Base-by-base conservation (phyloP, 352 stramenopile species). In the Peronospora farinosa region DNA sequence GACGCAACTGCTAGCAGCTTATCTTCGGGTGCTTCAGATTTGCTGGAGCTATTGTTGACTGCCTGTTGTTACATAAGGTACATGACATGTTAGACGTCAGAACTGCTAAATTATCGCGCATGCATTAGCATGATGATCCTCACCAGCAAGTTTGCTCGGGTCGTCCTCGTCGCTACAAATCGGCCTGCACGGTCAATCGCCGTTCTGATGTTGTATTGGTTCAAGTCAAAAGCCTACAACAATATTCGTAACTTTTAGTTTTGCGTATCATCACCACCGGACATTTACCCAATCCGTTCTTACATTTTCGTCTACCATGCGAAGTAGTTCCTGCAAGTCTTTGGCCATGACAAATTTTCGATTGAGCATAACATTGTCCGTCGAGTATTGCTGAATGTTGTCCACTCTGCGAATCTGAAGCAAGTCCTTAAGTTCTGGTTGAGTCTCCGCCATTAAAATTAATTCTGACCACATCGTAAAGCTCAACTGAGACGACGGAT, bases 401-500 rank as follows among this genome's bases (percentile, higher is more conserved):
- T 88, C 78, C 16, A 88, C 63, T 47, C 75, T 61, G 35, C 67
- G 71, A 54, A 88, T 86, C 53, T 79, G 57, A 13, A 89, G 57
- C 42, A 78, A 47, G 15, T 79, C 58, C 63, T 87, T 87, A 15
- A 89, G 65, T 15, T 69, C 64, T 17, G 78, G 74, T 51, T 89
- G 75, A 33, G 75, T 75, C 42, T 87, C 78, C 3, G 81, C 65
- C 74, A 87, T 89, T 21, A 87, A 54, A 47, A 89, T 79, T 15
- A 89, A 53, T 43, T 89, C 78, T 6, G 75, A 80, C 78, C 78
- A 89, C 75, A 85, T 87, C 1, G 65, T 74, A 54, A 89, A 87
- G 15, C 65, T 74, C 38, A 89, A 41, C 16, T 81, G 63, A 13
- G 78, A 89, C 23, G 78, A 89, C 16, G 78, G 78, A 33, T 89